These are phyloP conservation scores for Calonectria pteridis DNA, from an alignment of 2,329 filamentous ascomycete species.

Conservation along the genomic window DNA sequence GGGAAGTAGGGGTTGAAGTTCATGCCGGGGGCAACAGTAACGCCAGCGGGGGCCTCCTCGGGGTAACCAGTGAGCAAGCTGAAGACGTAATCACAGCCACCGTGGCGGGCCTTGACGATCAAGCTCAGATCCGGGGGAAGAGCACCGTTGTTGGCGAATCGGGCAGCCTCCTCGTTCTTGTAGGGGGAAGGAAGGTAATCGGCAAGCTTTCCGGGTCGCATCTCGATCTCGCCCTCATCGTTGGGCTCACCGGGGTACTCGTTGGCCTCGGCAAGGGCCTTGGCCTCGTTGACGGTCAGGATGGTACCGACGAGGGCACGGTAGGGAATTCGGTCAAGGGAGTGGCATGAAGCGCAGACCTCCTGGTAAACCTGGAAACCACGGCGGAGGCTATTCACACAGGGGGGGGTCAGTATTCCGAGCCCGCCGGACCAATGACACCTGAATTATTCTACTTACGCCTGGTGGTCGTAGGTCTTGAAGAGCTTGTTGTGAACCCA, in stretches of 20 bases:
- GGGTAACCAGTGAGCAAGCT: slow-evolving; percentile 96
- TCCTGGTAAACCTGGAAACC: slow-evolving; percentile 99
- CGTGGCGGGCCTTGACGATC: slow-evolving; percentile 97
- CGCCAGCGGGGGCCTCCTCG: slow-evolving; percentile 93
- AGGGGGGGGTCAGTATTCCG: slow-evolving; percentile 31
- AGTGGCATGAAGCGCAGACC: slow-evolving; percentile 98
- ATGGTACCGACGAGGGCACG: slow-evolving; percentile 89
- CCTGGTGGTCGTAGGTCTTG: slow-evolving; percentile 97
- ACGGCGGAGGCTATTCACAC: slow-evolving; percentile 81
- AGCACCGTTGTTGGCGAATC: slow-evolving; percentile 98
- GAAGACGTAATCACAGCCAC: slow-evolving; percentile 99
- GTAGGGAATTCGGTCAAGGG: slow-evolving; percentile 93
- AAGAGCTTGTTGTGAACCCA: slow-evolving; percentile 94
- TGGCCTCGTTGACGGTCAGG: slow-evolving; percentile 98
- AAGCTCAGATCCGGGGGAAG: slow-evolving; percentile 96
- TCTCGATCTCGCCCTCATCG: slow-evolving; percentile 97
- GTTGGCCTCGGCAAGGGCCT: slow-evolving; percentile 96
- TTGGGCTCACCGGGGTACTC: slow-evolving; percentile 99
- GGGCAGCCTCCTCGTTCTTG: slow-evolving; percentile 99
- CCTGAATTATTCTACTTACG: slow-evolving; percentile 75
- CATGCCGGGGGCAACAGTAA: slow-evolving; percentile 85
- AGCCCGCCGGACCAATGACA: slow-evolving; percentile 15
- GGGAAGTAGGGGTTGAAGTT: slow-evolving; percentile 99
- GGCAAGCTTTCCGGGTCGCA: slow-evolving; percentile 97
- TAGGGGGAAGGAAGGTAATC: slow-evolving; percentile 96